Evolutionary conservation across 2,329 filamentous ascomycete genomes (phyloP).

Genomic region (Colletotrichum tofieldiae): DNA sequence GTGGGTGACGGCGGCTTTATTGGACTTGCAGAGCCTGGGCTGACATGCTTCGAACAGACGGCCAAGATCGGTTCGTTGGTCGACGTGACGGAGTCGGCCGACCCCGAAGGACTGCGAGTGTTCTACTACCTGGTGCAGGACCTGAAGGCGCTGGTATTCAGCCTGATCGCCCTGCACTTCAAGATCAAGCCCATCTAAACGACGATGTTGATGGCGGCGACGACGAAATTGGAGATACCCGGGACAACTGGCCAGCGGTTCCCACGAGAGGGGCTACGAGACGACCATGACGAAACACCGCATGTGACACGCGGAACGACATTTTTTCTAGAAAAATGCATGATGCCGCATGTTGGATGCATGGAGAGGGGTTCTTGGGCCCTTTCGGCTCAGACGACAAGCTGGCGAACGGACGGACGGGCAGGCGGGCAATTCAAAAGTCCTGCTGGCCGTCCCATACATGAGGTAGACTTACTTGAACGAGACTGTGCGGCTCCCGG

Average conservation of each 20-base stretch:
- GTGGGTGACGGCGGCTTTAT: constrained; percentile 62
- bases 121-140: constrained; percentile 99
- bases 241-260: constrained; percentile 16
- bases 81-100: constrained; percentile 95
- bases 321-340: constrained; percentile 33
- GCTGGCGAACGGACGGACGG: constrained; percentile 35
- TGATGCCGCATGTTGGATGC: constrained; percentile 27
- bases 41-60: constrained; percentile 72
- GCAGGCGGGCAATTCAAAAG: constrained; percentile 17
- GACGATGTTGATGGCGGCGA: constrained; percentile 15
- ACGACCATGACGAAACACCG: constrained; percentile 34
- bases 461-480: constrained; percentile 28
- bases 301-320: constrained; percentile 26
- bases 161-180: constrained; percentile 95
- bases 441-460: constrained; percentile 18
- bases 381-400: constrained; percentile 38
- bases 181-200: constrained; percentile 87
- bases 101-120: constrained; percentile 94
- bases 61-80: constrained; percentile 98
- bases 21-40: constrained; percentile 2
- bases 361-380: constrained; percentile 37
- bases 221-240: constrained; percentile 48
- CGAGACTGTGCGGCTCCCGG: constrained; percentile 5
- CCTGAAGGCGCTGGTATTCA: constrained; percentile 96
- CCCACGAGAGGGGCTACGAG: constrained; percentile 11